Evolutionary conservation across 192 early-diverging fungal species (phyloP), one percentile per base, ranked within the genome.

Genomic region (Fimicolochytrium jonesii): DNA sequence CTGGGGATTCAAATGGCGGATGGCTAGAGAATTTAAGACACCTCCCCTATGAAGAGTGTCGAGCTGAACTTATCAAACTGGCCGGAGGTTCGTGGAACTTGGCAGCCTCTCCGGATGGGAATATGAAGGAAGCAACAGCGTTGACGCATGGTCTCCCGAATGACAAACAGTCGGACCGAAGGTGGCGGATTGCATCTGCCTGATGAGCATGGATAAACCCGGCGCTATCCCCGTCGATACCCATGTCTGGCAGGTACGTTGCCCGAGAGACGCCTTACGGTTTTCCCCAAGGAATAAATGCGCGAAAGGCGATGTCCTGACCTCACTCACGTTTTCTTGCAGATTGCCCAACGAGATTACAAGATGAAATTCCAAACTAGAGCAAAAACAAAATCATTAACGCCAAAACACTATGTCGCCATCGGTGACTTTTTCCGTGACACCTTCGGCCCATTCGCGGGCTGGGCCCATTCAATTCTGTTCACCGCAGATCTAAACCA

Each of bases 121-220:
- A n/a, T n/a, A n/a, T n/a, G n/a, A n/a, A n/a, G n/a, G n/a, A n/a
- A n/a, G n/a, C n/a, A n/a, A n/a, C n/a, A n/a, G n/a, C n/a, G n/a
- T n/a, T n/a, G n/a, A n/a, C n/a, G n/a, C n/a, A n/a, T n/a, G n/a
- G n/a, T n/a, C n/a, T n/a, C n/a, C n/a, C n/a, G n/a, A n/a, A n/a
- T n/a, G n/a, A n/a, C n/a, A n/a, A n/a, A n/a, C n/a, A 3, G 79
- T 92, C 1, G 96, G 96, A 1, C 94, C 94, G 2, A 99, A 99
- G 71, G 93, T 99, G 6, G 96, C 96, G 0, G 96, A 99, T 69
- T 99, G 96, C 61, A 84, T 99, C 59, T 87, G 87, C 47, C 77
- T 99, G 39, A 92, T 93, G 90, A 87, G 88, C 4, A 73, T 99
- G 43, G 92, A 96, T 73, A 93, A 95, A 50, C 61, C 66, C 0